Conservation (phyloP, 331 rosid species). For the Saraca asoca region DNA sequence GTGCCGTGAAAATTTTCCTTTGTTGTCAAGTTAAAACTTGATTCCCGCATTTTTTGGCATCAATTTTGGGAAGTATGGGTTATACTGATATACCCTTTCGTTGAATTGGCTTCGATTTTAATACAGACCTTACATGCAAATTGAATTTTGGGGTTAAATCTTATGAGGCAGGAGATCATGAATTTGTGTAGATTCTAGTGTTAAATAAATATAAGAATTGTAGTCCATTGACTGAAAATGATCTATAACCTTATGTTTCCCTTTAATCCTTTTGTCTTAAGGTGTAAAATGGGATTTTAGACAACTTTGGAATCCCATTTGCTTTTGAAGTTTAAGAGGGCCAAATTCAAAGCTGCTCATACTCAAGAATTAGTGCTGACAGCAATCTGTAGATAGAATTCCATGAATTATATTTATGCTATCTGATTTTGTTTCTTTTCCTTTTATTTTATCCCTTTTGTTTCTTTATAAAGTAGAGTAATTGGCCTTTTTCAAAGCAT, state of each 20-base stretch:
- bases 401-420: neutral
- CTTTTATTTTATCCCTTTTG: no score
- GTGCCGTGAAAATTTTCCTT: constrained; percentile 6
- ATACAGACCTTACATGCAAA: constrained; percentile 41
- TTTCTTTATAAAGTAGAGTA: constrained; percentile 12
- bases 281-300: constrained; percentile 28
- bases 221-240: neutral
- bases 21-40: neutral
- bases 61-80: constrained; percentile 43
- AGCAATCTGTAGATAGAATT: neutral
- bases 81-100: constrained; percentile 38
- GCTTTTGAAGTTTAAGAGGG: neutral
- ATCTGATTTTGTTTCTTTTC: constrained; percentile 8
- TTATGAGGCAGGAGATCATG: constrained; percentile 17
- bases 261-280: neutral
- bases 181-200: neutral
- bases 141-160: constrained; percentile 30
- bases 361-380: constrained; percentile 4
- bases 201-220: neutral
- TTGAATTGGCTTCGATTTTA: constrained; percentile 35
- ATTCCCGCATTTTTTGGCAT: constrained; percentile 27
- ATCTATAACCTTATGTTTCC: neutral
- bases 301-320: neutral
- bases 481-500: constrained; percentile 35
- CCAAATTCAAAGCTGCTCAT: constrained; percentile 5